These are phyloP conservation scores for Lophiostoma macrostomum DNA, from an alignment of 495 filamentous ascomycete genomes.

Conservation along the genomic window DNA sequence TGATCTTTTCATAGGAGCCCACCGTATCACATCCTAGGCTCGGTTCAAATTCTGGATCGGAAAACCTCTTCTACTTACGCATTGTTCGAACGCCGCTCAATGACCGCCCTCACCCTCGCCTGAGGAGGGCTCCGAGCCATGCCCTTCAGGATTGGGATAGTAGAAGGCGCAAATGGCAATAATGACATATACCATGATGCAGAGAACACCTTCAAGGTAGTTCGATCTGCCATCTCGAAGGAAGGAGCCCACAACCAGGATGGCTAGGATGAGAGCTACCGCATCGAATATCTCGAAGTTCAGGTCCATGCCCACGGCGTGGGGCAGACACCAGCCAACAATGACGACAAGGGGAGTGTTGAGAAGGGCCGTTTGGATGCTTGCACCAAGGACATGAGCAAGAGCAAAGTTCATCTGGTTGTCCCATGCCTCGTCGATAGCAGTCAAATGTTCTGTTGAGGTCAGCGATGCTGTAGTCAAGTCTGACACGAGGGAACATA, in stretches of 20 bases:
- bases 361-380: constrained; percentile 85
- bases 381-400: constrained; percentile 81
- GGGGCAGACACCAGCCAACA: constrained; percentile 82
- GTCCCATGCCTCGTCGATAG: constrained; percentile 88
- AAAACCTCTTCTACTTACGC: no score
- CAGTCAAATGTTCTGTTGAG: constrained; percentile 72
- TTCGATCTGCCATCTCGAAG: constrained; percentile 47
- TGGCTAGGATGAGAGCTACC: constrained; percentile 79
- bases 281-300: constrained; percentile 89
- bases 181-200: constrained; percentile 65
- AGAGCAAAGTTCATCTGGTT: constrained; percentile 88
- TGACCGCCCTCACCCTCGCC: not conserved
- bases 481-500: not conserved
- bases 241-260: constrained; percentile 64
- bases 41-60: no score
- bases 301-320: constrained; percentile 66
- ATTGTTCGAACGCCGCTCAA: not conserved
- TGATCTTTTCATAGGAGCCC: no score
- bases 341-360: constrained; percentile 82
- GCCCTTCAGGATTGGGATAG: constrained; percentile 52
- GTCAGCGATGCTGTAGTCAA: not conserved
- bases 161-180: constrained; percentile 61
- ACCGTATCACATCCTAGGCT: no score
- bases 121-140: constrained; percentile 1
- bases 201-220: constrained; percentile 52